A percentile compares a stretch with the other conserved stretches of the same genome.
Conservation (phyloP, 768 basidiomycete genomes). For the Suillus decipiens region DNA sequence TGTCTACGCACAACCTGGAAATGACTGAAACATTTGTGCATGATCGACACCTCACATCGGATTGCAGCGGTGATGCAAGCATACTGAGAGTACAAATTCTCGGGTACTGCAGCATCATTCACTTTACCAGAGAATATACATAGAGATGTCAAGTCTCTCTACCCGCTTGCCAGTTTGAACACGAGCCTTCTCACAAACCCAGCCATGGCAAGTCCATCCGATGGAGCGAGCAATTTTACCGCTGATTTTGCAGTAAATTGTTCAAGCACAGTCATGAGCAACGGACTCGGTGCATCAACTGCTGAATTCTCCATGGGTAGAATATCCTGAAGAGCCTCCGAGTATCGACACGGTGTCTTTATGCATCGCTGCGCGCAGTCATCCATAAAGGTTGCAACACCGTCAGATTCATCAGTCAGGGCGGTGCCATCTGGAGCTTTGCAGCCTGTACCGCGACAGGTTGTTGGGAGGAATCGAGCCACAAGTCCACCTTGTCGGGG, state of each 20-base stretch:
- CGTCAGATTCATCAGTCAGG: slow-evolving; percentile 56
- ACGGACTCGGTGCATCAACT: slow-evolving; percentile 49
- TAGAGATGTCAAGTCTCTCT: slow-evolving; percentile 45
- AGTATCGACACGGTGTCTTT: slow-evolving; percentile 83
- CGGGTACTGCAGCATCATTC: slow-evolving; percentile 31
- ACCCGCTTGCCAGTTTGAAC: slow-evolving; percentile 57
- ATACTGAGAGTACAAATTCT: slow-evolving; percentile 35
- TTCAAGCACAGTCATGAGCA: slow-evolving; percentile 80
- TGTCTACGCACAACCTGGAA: slow-evolving; percentile 19
- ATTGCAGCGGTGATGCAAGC: slow-evolving; percentile 42
- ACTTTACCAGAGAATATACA: slow-evolving; percentile 38
- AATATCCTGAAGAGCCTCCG: slow-evolving; percentile 64
- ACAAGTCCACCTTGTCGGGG: slow-evolving; percentile 65
- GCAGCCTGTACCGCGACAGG: slow-evolving; percentile 33
- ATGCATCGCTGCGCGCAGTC: slow-evolving; percentile 82
- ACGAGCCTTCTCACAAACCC: slow-evolving; percentile 67
- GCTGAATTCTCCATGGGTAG: slow-evolving; percentile 14
- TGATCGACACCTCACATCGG: slow-evolving; percentile 45
- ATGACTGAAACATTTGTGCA: slow-evolving; percentile 38
- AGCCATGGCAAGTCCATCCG: slow-evolving; percentile 63
- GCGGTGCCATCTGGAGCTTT: slow-evolving; percentile 53
- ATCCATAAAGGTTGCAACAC: slow-evolving; percentile 72
- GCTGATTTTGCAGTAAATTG: slow-evolving; percentile 70
- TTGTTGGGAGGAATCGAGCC: slow-evolving; percentile 69
- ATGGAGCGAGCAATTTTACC: slow-evolving; percentile 53